Base-by-base conservation (phyloP, 805 yeast species). In the Barnettozyma salicaria region DNA sequence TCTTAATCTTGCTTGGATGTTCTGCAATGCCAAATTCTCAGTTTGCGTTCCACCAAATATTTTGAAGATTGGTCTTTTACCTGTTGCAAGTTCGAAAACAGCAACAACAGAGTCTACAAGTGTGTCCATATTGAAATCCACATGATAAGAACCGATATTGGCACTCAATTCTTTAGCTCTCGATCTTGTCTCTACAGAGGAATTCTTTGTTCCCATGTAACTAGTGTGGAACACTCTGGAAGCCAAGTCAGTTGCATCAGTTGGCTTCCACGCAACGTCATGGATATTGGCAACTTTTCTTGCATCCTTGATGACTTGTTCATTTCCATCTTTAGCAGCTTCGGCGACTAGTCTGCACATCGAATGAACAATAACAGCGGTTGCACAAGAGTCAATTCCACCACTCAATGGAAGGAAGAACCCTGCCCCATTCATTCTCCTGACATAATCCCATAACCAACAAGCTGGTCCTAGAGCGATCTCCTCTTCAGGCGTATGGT, bases 391-490 rank as follows among this genome's bases (percentile, higher is more conserved):
- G 57, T 92, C 99, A 45, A 92, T 90, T 34, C 99, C 99, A 14
- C 99, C 99, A 58, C 95, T 82, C 34, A 92, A 67, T 0, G 99
- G 97, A 31, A 92, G 66, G 61, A 92, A 94, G 58, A 71, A 92
- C 0, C 99, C 99, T 0, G 88, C 86, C 35, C 92, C 84, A 47
- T 76, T 76, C 49, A 95, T 86, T 46, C 99, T 74, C 58, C 99
- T 75, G 41, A 92, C 69, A 55, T 92, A 92, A 60, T 92, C 99
- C 99, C 99, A 92, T 45, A 92, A 61, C 99, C 99, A 92, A 59
- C 98, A 92, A 0, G 99, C 98, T 1, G 99, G 99, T 0, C 99
- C 99, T 30, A 85, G 66, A 1, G 97, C 97, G 47, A 92, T 90
- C 60, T 92, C 99, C 61, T 92, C 97, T 53, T 89, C 95, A 3